A percentile compares a stretch with the other conserved stretches of the same genome.
Evolutionary conservation across 768 basidiomycete genomes (phyloP).

Genomic region (Neoboletus brunneissimus): DNA sequence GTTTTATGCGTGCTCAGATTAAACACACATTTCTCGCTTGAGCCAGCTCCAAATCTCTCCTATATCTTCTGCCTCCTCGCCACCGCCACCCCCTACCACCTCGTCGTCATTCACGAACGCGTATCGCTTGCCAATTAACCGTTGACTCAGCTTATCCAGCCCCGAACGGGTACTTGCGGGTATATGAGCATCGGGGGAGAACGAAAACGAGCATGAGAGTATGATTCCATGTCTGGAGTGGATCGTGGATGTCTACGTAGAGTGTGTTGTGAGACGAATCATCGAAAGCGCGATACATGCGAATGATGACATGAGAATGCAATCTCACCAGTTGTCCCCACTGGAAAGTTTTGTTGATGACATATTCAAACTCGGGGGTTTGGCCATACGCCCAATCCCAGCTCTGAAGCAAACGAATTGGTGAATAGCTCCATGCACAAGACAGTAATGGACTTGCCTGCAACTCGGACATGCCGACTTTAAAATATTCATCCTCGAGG

Average conservation of each 20-base stretch:
- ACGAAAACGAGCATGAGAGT: constrained; percentile 16
- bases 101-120: constrained; percentile 36
- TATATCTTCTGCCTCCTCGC: not conserved
- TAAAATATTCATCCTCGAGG: constrained; percentile 55
- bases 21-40: constrained; percentile 24
- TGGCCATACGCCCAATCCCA: constrained; percentile 96
- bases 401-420: constrained; percentile 44
- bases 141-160: constrained; percentile 22
- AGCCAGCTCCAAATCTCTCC: constrained; percentile 32
- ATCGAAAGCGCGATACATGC: not conserved
- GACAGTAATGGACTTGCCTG: constrained; percentile 41
- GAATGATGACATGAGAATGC: constrained; percentile 8
- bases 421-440: not conserved
- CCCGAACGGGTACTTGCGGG: not conserved
- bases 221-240: not conserved
- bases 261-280: not conserved
- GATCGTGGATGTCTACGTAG: not conserved
- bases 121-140: constrained; percentile 39
- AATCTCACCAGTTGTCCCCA: constrained; percentile 50
- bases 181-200: not conserved
- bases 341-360: constrained; percentile 39
- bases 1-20: not conserved
- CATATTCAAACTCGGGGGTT: constrained; percentile 88
- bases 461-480: constrained; percentile 69
- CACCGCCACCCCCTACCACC: not conserved